Percentiles rank a stretch among this genome's conserved stretches.
These are phyloP conservation scores for Diaporthe sp. DNA, from an alignment of 2,329 filamentous ascomycete genomes.

Conservation along the genomic window DNA sequence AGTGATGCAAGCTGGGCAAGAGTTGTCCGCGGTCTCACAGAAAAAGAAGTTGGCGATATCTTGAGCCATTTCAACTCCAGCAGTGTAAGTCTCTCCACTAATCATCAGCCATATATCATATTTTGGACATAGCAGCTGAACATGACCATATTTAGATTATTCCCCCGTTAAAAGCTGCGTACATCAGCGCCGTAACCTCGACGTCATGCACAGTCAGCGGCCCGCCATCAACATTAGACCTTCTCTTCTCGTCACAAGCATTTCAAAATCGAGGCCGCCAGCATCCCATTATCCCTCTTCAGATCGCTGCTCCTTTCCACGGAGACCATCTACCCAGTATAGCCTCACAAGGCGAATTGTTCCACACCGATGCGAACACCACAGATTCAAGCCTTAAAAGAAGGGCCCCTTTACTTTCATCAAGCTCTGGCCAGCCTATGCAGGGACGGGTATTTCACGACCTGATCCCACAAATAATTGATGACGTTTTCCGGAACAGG, in stretches of 20 bases:
- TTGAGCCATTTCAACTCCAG: background rate
- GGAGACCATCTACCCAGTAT: background rate
- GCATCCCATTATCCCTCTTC: constrained; percentile 5
- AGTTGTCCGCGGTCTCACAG: constrained; percentile 9
- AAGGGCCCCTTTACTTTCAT: background rate
- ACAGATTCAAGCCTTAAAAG: background rate
- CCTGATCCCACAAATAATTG: constrained; percentile 2
- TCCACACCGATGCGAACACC: background rate
- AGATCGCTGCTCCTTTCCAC: constrained; percentile 14
- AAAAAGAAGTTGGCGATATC: background rate
- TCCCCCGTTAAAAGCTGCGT: background rate
- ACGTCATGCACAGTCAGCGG: constrained; percentile 26
- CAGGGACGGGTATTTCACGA: background rate
- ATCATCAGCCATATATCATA: fast-evolving
- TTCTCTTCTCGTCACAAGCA: background rate
- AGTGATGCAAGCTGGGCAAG: background rate
- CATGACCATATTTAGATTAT: background rate
- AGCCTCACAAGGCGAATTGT: background rate
- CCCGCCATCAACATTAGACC: background rate
- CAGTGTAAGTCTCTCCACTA: background rate
- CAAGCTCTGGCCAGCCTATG: background rate
- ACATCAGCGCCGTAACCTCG: constrained; percentile 10
- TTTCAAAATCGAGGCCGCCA: constrained; percentile 12
- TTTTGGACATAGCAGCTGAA: background rate
- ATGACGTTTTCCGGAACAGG: background rate